phyloP scores from a whole-genome alignment of 163 green algal genomes.

The Scenedesmus sp. region DNA sequence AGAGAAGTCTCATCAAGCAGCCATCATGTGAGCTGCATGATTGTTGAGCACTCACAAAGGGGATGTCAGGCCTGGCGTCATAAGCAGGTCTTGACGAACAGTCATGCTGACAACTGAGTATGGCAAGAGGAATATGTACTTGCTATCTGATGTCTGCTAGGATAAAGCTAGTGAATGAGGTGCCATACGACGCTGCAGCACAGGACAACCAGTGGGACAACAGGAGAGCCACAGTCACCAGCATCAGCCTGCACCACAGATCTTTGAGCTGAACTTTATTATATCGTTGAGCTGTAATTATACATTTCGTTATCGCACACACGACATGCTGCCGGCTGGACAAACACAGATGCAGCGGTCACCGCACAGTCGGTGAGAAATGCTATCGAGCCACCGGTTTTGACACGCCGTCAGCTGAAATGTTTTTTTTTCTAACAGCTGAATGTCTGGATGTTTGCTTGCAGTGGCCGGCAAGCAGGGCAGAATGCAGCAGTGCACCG shows the following conservation, averaged over 20 bases:
- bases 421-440: no score
- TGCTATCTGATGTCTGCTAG: no score
- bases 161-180: not conserved
- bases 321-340: not conserved
- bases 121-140: no score
- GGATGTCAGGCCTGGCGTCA: not conserved
- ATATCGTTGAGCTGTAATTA: not conserved
- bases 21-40: not conserved
- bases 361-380: constrained; percentile 16
- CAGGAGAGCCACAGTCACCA: not conserved
- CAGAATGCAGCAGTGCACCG: not conserved
- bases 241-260: not conserved
- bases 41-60: not conserved
- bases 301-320: not conserved
- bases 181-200: not conserved
- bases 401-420: not conserved
- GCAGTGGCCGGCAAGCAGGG: not conserved
- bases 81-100: not conserved
- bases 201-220: not conserved
- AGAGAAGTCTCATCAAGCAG: not conserved
- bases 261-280: not conserved
- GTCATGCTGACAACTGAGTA: not conserved
- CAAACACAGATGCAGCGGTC: constrained; percentile 25
- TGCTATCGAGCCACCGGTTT: not conserved
- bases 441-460: not conserved